Evolutionary conservation across 2,329 filamentous ascomycete species (phyloP).

Genomic region (Phyllosticta citrichinensis): DNA sequence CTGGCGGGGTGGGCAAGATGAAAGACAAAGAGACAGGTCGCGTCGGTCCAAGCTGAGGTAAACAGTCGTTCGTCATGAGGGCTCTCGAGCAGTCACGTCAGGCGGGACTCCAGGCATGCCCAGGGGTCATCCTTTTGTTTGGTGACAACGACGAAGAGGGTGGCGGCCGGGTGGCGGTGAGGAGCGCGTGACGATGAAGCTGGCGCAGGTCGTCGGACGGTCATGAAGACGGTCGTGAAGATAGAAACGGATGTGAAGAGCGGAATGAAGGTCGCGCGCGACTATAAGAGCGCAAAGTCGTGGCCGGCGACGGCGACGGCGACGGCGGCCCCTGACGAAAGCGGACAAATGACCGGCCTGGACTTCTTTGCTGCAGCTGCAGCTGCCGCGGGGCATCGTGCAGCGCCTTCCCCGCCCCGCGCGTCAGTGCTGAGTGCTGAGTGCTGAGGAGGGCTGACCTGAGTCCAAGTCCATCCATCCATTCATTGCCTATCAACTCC

Average conservation of each 20-base stretch:
- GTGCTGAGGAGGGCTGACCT: too few relatives aligned
- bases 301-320: too few relatives aligned
- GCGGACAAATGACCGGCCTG: not conserved
- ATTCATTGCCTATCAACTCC: constrained; percentile 3
- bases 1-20: not conserved
- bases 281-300: not conserved
- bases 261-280: not conserved
- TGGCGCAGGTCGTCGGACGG: not conserved
- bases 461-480: not conserved
- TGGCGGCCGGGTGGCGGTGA: constrained; percentile 1
- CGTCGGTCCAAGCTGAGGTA: too few relatives aligned
- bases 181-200: constrained; percentile 4
- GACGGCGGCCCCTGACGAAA: not conserved
- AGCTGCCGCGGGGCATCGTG: not conserved
- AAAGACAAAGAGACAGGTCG: not conserved
- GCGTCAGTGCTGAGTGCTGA: constrained; percentile 1
- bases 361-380: not conserved
- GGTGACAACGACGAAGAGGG: not conserved
- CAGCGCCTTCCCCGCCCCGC: not conserved
- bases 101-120: constrained; percentile 5
- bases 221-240: not conserved
- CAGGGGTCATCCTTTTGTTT: constrained; percentile 9
- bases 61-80: not conserved
- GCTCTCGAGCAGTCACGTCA: not conserved
- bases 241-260: not conserved